Evolutionary conservation across 805 yeast species (phyloP).

Genomic region (Sporopachydermia lactativora): DNA sequence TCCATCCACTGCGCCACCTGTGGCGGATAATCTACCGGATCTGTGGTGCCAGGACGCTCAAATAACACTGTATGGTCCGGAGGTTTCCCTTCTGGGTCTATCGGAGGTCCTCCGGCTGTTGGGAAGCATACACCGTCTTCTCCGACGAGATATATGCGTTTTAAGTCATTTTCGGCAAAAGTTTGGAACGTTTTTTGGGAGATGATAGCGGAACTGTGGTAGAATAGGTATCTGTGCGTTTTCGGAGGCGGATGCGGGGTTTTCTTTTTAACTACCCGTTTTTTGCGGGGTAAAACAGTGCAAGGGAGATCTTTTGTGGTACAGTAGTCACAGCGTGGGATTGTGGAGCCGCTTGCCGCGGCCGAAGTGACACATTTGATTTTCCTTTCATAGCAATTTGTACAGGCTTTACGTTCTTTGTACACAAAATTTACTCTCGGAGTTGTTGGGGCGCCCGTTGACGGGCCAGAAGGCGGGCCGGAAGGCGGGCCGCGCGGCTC

Average conservation of each 20-base stretch:
- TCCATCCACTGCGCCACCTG: slow-evolving; percentile 6
- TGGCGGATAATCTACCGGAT: not conserved
- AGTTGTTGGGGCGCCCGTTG: no score
- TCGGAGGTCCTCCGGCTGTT: not conserved
- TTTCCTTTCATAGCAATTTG: not conserved
- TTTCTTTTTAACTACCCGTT: not conserved
- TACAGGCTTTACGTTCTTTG: not conserved
- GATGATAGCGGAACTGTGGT: not conserved
- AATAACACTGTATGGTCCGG: not conserved
- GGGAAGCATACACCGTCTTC: not conserved
- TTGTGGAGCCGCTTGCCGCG: not conserved
- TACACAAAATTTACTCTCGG: no score
- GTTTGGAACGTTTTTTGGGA: not conserved
- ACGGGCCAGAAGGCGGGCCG: no score
- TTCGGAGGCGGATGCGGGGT: no score
- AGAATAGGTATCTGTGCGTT: not conserved
- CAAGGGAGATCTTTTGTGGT: not conserved
- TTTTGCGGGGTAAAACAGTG: not conserved
- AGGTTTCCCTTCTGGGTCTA: not conserved
- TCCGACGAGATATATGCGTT: not conserved
- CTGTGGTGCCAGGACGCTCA: not conserved
- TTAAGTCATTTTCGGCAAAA: not conserved
- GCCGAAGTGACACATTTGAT: not conserved
- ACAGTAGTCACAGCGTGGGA: not conserved
- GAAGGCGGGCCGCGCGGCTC: no score